A percentile compares a stretch with the other conserved stretches of the same genome.
Conservation (phyloP, 768 basidiomycete species). For the Phanerochaete sordida region DNA sequence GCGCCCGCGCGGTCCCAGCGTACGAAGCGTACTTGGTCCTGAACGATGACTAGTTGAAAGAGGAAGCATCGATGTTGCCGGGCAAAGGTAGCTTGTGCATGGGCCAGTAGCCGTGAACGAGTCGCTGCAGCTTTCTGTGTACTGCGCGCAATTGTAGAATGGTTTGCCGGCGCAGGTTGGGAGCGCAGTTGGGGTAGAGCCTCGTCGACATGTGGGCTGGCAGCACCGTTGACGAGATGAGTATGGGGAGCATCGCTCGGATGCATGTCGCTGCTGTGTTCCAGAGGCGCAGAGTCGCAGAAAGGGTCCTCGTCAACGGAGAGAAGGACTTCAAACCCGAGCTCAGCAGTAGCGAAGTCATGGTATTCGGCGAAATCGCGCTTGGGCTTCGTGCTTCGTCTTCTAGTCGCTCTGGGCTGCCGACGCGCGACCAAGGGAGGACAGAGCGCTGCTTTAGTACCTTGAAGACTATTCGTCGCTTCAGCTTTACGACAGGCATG, state of each 20-base stretch:
- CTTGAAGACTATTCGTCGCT: too few species aligned
- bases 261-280: too few species aligned
- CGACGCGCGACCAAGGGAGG: background rate
- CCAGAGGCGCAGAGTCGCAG: background rate
- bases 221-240: too few species aligned
- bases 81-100: background rate
- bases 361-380: background rate
- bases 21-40: slow-evolving; percentile 26
- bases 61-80: slow-evolving; percentile 6
- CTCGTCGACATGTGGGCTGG: too few species aligned
- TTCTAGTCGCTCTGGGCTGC: too few species aligned
- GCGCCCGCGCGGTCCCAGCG: slow-evolving; percentile 33
- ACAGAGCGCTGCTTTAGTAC: background rate
- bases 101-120: background rate
- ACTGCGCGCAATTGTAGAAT: background rate
- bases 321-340: background rate
- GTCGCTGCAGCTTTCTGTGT: background rate
- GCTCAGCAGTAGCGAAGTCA: background rate
- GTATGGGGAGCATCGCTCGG: too few species aligned
- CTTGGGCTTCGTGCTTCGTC: background rate
- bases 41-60: slow-evolving; percentile 29
- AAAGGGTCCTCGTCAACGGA: background rate
- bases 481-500: too few species aligned
- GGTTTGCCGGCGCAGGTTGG: too few species aligned
- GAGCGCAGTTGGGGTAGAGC: too few species aligned